Evolutionary conservation across 2,329 filamentous ascomycete species (phyloP), one percentile per base, ranked within the genome.

Genomic region (Plenodomus tracheiphilus): DNA sequence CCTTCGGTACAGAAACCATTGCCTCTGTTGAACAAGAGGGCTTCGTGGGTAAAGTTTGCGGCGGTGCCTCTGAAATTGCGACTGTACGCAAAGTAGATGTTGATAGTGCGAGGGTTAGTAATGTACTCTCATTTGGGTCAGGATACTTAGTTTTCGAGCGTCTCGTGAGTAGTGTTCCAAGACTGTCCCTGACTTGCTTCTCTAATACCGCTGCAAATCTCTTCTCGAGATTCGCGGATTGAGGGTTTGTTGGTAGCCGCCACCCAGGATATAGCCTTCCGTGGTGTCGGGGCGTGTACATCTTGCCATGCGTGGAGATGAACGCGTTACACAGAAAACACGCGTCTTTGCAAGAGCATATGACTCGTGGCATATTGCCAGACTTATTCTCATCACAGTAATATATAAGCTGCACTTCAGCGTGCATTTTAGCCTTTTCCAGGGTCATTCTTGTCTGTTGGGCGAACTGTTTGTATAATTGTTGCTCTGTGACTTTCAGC

Each of bases 261-360:
- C 78, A 82, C 6, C 66, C 64, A 0, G 70, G 61, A 56, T 81
- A 80, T 1, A 82, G 47, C 32, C 50, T 72, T 2, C 76, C 75
- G 40, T 81, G 77, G 2, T 67, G 73, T 35, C 64, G 66, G 2
- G 77, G 74, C 1, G 72, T 73, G 37, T 75, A 53, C 34, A 77
- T 74, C 35, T 65, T 68, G 2, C 74, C 71, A 48, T 79, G 74
- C 13, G 72, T 54, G 1, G 54, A 43, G n/a, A 81, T 71, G 49
- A 81, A 76, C 6, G 72, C 61, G 42, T 80, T 76, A 59, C 79
- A 82, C 0, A 81, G 69, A 56, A 76, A 81, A 54, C 79, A 82
- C 1, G 79, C 75, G 43, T 77, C 73, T 47, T 81, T 82, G 65
- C 73, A 77, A 3, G 78, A 77, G 44, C 73, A 73, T 5, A 82